A percentile compares a stretch with the other conserved stretches of the same genome.
These are phyloP conservation scores for Zygosaccharomyces bisporus DNA, from an alignment of 805 yeast genomes.

Conservation along the genomic window DNA sequence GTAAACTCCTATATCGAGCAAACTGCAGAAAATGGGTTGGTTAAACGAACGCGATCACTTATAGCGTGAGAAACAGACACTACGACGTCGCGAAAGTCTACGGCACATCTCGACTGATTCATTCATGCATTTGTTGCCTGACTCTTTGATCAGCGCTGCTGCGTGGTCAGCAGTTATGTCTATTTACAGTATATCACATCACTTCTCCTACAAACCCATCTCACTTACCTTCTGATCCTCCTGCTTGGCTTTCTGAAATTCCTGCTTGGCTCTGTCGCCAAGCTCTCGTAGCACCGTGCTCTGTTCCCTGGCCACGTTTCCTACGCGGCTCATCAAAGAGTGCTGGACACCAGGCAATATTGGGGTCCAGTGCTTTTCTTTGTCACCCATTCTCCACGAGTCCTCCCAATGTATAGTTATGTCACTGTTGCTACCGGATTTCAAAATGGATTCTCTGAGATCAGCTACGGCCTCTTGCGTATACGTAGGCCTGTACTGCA, in stretches of 20 bases:
- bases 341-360: constrained; percentile 52
- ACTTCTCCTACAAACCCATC: neutral
- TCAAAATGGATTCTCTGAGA: constrained; percentile 39
- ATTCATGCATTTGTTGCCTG: neutral
- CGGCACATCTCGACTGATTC: neutral
- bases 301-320: constrained; percentile 61
- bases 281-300: constrained; percentile 61
- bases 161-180: neutral
- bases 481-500: constrained; percentile 85
- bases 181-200: neutral
- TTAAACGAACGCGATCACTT: neutral
- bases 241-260: constrained; percentile 16
- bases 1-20: neutral
- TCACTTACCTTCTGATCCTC: constrained; percentile 10
- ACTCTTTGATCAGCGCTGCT: neutral
- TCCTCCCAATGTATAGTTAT: constrained; percentile 76
- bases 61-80: neutral
- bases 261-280: constrained; percentile 32
- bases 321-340: constrained; percentile 48
- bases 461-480: constrained; percentile 92
- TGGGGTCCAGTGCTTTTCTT: constrained; percentile 60
- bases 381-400: constrained; percentile 80
- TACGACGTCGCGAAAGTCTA: neutral
- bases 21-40: neutral
- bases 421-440: constrained; percentile 17